These are phyloP conservation scores for Candida pseudoglaebosa DNA, from an alignment of 805 yeast species.

Conservation along the genomic window DNA sequence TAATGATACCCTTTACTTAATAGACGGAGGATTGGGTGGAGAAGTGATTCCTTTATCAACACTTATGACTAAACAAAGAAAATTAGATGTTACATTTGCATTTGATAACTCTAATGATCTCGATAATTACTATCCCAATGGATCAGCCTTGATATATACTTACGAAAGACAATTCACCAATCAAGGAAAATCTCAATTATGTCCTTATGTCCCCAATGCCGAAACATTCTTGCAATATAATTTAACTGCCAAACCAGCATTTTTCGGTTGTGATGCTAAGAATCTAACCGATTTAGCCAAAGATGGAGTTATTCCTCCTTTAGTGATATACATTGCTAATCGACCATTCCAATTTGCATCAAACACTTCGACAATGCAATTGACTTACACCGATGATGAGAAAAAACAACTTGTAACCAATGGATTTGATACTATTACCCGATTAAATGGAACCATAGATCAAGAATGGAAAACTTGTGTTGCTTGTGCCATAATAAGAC, in stretches of 20 bases:
- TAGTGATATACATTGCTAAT: slow-evolving; percentile 37
- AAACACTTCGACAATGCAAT: slow-evolving; percentile 31
- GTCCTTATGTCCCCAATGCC: slow-evolving; percentile 36
- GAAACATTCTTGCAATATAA: slow-evolving; percentile 28
- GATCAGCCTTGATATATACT: slow-evolving; percentile 26
- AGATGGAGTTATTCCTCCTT: slow-evolving; percentile 35
- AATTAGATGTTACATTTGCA: slow-evolving; percentile 34
- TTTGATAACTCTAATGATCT: slow-evolving; percentile 30
- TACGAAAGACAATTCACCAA: slow-evolving; percentile 31
- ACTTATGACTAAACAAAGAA: slow-evolving; percentile 29
- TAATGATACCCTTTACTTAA: slow-evolving; percentile 29
- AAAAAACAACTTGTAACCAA: slow-evolving; percentile 34
- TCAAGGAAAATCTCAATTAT: slow-evolving; percentile 29
- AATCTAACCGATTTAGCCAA: slow-evolving; percentile 34
- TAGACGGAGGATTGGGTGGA: slow-evolving; percentile 40
- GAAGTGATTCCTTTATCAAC: slow-evolving; percentile 34
- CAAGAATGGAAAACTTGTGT: slow-evolving; percentile 35
- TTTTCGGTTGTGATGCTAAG: slow-evolving; percentile 38
- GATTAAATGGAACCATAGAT: slow-evolving; percentile 34
- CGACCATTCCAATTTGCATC: slow-evolving; percentile 31
- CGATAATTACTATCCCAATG: slow-evolving; percentile 32
- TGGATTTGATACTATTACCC: slow-evolving; percentile 32
- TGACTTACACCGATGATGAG: slow-evolving; percentile 30
- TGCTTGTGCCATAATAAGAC: slow-evolving; percentile 37
- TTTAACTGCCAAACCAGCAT: slow-evolving; percentile 37